A percentile compares a stretch with the other conserved stretches of the same genome.
Evolutionary conservation across 768 basidiomycete species (phyloP).

Genomic region (Boletus tylopilopsis): DNA sequence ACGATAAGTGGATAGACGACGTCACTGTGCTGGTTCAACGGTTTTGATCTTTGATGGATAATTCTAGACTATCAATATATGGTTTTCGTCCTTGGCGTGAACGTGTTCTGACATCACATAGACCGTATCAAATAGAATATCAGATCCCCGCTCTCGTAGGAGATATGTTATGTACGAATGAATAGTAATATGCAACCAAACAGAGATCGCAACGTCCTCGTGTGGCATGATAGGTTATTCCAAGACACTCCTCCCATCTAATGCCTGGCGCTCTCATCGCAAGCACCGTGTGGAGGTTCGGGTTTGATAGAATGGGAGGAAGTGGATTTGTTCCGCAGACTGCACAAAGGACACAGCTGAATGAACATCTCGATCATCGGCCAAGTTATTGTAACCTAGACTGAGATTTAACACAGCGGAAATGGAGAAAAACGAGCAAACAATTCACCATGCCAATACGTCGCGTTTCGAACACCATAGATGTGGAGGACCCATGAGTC

Average conservation of each 20-base stretch:
- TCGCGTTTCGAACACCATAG: conserved; percentile 54
- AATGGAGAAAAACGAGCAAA: neutral
- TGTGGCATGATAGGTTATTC: neutral
- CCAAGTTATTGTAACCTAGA: conserved; percentile 68
- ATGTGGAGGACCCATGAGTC: conserved; percentile 48
- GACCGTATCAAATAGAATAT: conserved; percentile 3
- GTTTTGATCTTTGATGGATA: conserved; percentile 20
- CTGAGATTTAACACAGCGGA: conserved; percentile 3
- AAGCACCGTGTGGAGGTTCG: conserved; percentile 11
- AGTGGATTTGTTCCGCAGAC: conserved; percentile 37
- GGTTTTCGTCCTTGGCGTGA: neutral
- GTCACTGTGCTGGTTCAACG: conserved; percentile 44
- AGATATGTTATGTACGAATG: conserved; percentile 13
- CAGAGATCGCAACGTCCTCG: neutral
- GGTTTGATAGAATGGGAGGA: conserved; percentile 19
- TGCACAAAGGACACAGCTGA: conserved; percentile 56
- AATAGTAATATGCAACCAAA: conserved; percentile 11
- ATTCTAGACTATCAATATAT: neutral
- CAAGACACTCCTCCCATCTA: neutral
- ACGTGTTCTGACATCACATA: neutral
- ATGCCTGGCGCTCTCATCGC: conserved; percentile 23
- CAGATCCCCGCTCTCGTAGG: conserved; percentile 6
- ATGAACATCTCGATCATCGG: conserved; percentile 70
- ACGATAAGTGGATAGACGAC: conserved; percentile 49
- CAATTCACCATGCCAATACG: conserved; percentile 57